Percentiles rank a stretch among this genome's conserved stretches.
Conservation (phyloP, 1,139 yeast species). For the Pichia inconspicua region DNA sequence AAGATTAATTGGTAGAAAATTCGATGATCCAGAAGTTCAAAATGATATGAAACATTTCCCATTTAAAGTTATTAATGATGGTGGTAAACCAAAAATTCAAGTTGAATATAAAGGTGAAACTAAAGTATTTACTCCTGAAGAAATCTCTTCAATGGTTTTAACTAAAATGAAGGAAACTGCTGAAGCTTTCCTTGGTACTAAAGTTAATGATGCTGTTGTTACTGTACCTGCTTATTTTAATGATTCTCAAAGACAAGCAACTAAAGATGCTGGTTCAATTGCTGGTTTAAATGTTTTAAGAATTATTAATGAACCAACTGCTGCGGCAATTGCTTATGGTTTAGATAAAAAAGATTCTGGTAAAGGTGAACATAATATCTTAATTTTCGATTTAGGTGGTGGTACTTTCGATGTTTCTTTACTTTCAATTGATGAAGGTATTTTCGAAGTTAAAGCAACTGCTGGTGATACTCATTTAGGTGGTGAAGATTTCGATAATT, state of each 20-base stretch:
- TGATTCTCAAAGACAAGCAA: conserved; percentile 58
- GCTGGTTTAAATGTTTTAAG: conserved; percentile 54
- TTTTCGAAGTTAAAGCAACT: conserved; percentile 93
- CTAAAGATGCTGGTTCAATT: conserved; percentile 56
- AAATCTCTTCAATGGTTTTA: conserved; percentile 84
- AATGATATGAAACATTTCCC: conserved; percentile 80
- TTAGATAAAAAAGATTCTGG: conserved; percentile 57
- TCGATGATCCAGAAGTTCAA: conserved; percentile 67
- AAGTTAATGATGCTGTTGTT: conserved; percentile 66
- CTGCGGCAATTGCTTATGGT: conserved; percentile 59
- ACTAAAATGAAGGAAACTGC: conserved; percentile 90
- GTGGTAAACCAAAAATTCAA: conserved; percentile 72
- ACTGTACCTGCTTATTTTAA: conserved; percentile 62
- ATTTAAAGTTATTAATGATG: conserved; percentile 57
- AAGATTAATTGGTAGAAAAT: conserved; percentile 78
- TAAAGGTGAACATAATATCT: conserved; percentile 72
- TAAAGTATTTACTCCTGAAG: conserved; percentile 79
- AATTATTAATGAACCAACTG: conserved; percentile 57
- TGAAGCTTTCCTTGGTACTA: conserved; percentile 66
- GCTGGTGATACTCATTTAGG: conserved; percentile 99
- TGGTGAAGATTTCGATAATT: conserved; percentile 90
- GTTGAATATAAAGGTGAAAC: conserved; percentile 65
- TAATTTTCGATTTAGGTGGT: conserved; percentile 95
- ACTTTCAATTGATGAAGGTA: conserved; percentile 89
- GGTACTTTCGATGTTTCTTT: conserved; percentile 97